Evolutionary conservation across 805 yeast species (phyloP).

Genomic region (Wickerhamomyces pijperi): DNA sequence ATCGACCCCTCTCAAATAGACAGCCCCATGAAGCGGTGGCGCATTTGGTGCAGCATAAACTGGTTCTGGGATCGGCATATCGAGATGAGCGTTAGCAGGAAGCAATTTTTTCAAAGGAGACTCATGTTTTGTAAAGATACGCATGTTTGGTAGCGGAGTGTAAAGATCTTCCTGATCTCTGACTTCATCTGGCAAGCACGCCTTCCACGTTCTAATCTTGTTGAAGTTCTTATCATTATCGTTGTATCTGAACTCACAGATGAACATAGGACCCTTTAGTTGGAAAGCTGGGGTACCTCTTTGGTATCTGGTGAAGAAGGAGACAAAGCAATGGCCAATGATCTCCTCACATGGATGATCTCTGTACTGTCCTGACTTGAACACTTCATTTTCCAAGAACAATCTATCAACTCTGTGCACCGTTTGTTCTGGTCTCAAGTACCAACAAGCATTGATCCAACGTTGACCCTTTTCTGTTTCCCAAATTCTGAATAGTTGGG

Average conservation of each 20-base stretch:
- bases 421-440: slow-evolving; percentile 94
- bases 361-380: slow-evolving; percentile 92
- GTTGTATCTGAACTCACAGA: slow-evolving; percentile 91
- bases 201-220: slow-evolving; percentile 96
- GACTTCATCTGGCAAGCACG: slow-evolving; percentile 94
- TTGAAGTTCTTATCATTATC: slow-evolving; percentile 85
- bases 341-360: slow-evolving; percentile 87
- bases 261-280: slow-evolving; percentile 73
- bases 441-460: slow-evolving; percentile 96
- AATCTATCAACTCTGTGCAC: slow-evolving; percentile 85
- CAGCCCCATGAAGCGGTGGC: slow-evolving; percentile 92
- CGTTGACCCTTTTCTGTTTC: slow-evolving; percentile 68
- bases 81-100: slow-evolving; percentile 60
- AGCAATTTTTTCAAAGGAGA: slow-evolving; percentile 77
- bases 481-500: slow-evolving; percentile 92
- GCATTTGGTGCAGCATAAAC: slow-evolving; percentile 73
- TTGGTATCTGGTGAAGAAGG: slow-evolving; percentile 87
- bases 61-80: slow-evolving; percentile 76
- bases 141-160: slow-evolving; percentile 55
- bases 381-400: slow-evolving; percentile 89
- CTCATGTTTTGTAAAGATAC: slow-evolving; percentile 62
- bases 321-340: slow-evolving; percentile 87
- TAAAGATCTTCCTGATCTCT: slow-evolving; percentile 76
- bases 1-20: slow-evolving; percentile 65
- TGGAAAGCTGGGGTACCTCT: slow-evolving; percentile 87